Evolutionary conservation across 352 stramenopile genomes (phyloP).

Genomic region (Pseudoperonospora humuli): DNA sequence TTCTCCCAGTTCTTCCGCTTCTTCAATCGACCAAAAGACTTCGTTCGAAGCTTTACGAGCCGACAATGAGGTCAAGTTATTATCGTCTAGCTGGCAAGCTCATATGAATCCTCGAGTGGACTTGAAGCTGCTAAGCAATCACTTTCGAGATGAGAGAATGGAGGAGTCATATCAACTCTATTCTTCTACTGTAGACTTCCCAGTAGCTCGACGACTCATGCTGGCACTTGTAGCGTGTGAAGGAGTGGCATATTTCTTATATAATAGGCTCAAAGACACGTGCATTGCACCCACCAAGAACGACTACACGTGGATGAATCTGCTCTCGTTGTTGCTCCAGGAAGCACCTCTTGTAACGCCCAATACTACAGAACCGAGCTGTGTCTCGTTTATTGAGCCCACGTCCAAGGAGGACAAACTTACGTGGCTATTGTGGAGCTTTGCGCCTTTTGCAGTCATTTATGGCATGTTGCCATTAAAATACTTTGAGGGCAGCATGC

Average conservation of each 20-base stretch:
- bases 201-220: constrained; percentile 47
- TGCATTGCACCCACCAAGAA: constrained; percentile 27
- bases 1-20: constrained; percentile 14
- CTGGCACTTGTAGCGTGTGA: constrained; percentile 53
- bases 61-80: too few species aligned
- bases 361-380: constrained; percentile 16
- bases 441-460: constrained; percentile 49
- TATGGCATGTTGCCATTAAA: constrained; percentile 60
- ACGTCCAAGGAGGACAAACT: constrained; percentile 23
- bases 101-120: constrained; percentile 50
- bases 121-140: constrained; percentile 51
- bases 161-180: constrained; percentile 79
- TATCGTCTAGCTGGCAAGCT: too few species aligned
- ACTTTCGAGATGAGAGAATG: constrained; percentile 57
- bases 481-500: constrained; percentile 60
- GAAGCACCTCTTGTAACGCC: constrained; percentile 1
- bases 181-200: constrained; percentile 63
- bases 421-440: constrained; percentile 45
- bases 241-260: constrained; percentile 47
- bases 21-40: too few species aligned
- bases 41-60: too few species aligned
- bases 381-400: constrained; percentile 26
- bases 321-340: constrained; percentile 13
- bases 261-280: constrained; percentile 31
- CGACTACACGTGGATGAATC: constrained; percentile 23